Evolutionary conservation across 2,329 filamentous ascomycete species (phyloP).

Genomic region (Sarocladiaceae sp.): DNA sequence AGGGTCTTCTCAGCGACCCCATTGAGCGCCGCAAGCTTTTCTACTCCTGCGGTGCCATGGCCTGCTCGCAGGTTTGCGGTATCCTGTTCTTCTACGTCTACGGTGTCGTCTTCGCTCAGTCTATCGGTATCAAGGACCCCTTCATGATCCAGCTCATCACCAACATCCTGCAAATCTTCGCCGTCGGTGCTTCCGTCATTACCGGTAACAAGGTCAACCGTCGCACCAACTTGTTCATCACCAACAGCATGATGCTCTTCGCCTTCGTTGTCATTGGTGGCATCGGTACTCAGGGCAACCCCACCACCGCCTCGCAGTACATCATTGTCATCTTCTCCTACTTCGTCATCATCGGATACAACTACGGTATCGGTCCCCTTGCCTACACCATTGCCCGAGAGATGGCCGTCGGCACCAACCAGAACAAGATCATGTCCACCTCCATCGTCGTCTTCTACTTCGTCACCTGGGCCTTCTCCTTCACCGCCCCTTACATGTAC

Average conservation of each 20-base stretch:
- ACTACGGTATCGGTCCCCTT: conserved; percentile 34
- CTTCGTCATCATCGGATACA: conserved; percentile 32
- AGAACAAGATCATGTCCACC: conserved; percentile 39
- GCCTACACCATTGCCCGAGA: conserved; percentile 35
- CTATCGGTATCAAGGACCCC: conserved; percentile 31
- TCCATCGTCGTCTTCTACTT: conserved; percentile 36
- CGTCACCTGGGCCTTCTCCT: conserved; percentile 26
- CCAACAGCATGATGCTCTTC: conserved; percentile 28
- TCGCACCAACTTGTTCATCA: conserved; percentile 29
- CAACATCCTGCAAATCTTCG: conserved; percentile 33
- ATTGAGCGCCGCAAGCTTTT: conserved; percentile 39
- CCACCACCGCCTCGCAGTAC: conserved; percentile 14
- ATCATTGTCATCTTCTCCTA: conserved; percentile 20
- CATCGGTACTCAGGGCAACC: conserved; percentile 16
- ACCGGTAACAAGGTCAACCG: conserved; percentile 31
- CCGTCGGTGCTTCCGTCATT: conserved; percentile 29
- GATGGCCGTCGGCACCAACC: conserved; percentile 38
- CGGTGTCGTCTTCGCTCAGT: conserved; percentile 34
- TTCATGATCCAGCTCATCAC: conserved; percentile 33
- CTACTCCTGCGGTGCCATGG: conserved; percentile 35
- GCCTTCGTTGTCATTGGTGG: conserved; percentile 26
- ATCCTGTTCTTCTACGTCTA: conserved; percentile 40
- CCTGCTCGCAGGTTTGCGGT: conserved; percentile 39
- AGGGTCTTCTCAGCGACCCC: conserved; percentile 31
- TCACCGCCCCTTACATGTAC: conserved; percentile 30